Evolutionary conservation across 305 asterid genomes (phyloP), one percentile per base, ranked within the genome.

Genomic region (Fraxinus albicans): DNA sequence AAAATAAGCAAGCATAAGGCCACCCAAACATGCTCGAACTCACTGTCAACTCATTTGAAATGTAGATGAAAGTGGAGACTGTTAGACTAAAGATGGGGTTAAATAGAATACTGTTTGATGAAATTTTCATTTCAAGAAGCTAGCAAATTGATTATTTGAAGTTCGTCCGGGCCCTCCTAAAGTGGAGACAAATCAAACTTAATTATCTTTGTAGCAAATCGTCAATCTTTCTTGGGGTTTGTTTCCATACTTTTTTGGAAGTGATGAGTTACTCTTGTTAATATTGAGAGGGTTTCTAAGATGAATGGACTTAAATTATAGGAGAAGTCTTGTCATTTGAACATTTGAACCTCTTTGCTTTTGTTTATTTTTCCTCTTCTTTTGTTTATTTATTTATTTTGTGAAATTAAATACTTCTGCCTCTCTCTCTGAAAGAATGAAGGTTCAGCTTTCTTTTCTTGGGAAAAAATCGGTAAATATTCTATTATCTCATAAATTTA

Each of bases 401-500:
- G 34, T 23, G n/a, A 25, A 65, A 65, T 67, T 67, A 67, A 67
- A 67, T 67, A 25, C 74, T 10, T 12, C 74, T 12, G n/a, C 7
- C 21, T 21, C 76, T 75, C 79, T 60, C 72, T 63, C 34, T 19
- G 29, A 60, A 60, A 63, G 72, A 63, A 67, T 67, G 36, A 67
- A 67, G 74, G 74, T 25, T 10, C 38, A 67, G 35, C 25, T 67
- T 67, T 27, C 36, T 67, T 53, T 31, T 36, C 10, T 9, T 33
- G 76, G 38, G 35, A 5, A 27, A 25, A 36, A 29, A 27, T 27
- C 34, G 44, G 12, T 77, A n/a, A 58, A 23, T 58, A 19, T 72
- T 65, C 79, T 84, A 60, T 84, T 82, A 27, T 77, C 25, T 76
- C 40, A 55, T 34, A 42, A 76, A 69, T 83, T 81, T 73, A 34